Conservation (phyloP, 441 rosid genomes). For the Breynia disticha region DNA sequence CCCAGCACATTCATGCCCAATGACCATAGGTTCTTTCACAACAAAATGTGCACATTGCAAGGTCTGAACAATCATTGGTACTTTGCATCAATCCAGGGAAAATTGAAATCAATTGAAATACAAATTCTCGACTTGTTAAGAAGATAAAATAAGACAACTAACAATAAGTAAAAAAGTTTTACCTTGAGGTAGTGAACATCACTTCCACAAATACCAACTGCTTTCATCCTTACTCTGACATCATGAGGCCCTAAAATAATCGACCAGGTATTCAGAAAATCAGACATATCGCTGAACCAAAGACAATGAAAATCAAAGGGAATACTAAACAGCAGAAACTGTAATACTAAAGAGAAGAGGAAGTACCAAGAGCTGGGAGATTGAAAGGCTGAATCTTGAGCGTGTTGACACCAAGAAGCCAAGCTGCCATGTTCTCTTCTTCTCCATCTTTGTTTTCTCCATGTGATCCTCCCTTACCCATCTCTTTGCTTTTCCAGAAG, state of each 20-base stretch:
- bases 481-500: conserved; percentile 10
- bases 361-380: conserved; percentile 70
- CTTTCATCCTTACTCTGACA: conserved; percentile 82
- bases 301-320: no score
- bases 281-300: neutral
- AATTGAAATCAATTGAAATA: neutral
- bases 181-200: conserved; percentile 96
- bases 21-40: conserved; percentile 89
- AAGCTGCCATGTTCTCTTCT: conserved; percentile 84
- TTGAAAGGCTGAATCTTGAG: conserved; percentile 83
- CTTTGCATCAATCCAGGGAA: neutral
- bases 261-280: conserved; percentile 1
- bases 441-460: conserved; percentile 25
- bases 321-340: neutral
- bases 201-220: conserved; percentile 92
- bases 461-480: conserved; percentile 64
- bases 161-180: no score
- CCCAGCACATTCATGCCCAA: conserved; percentile 94
- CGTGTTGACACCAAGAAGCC: conserved; percentile 69
- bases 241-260: conserved; percentile 54
- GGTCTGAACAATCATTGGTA: conserved; percentile 23
- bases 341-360: neutral
- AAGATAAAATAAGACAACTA: no score
- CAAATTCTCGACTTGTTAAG: no score
- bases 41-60: conserved; percentile 59